A percentile compares a stretch with the other conserved stretches of the same genome.
phyloP scores from a whole-genome alignment of 116 monocot species.

The Zostera marina region DNA sequence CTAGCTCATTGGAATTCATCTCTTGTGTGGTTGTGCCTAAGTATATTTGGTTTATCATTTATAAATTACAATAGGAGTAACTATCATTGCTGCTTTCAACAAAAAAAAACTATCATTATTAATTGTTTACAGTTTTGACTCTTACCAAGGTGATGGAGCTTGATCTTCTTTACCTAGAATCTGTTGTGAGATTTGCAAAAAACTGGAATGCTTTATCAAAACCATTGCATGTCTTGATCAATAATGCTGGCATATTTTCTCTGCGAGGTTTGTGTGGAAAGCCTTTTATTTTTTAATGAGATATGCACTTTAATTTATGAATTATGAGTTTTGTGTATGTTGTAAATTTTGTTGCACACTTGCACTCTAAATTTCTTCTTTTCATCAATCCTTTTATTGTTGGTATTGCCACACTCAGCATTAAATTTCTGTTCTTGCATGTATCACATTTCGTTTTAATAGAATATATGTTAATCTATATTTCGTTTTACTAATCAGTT shows the following conservation, averaged over 20 bases:
- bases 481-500: no score
- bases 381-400: no score
- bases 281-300: not conserved
- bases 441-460: no score
- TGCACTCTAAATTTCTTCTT: not conserved
- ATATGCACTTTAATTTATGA: not conserved
- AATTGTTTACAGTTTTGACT: constrained; percentile 2
- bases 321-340: not conserved
- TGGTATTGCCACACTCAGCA: no score
- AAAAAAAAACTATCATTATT: no score
- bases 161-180: constrained; percentile 76
- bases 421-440: no score
- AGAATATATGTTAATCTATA: no score
- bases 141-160: constrained; percentile 79
- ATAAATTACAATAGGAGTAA: not conserved
- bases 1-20: not conserved
- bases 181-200: constrained; percentile 73
- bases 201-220: constrained; percentile 64
- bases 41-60: not conserved
- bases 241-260: constrained; percentile 90
- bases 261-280: constrained; percentile 54
- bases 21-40: no score
- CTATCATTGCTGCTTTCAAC: not conserved
- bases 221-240: constrained; percentile 71
- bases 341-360: not conserved